A percentile compares a stretch with the other conserved stretches of the same genome.
Conservation (phyloP, 495 filamentous ascomycete species). For the Neurospora sp. region DNA sequence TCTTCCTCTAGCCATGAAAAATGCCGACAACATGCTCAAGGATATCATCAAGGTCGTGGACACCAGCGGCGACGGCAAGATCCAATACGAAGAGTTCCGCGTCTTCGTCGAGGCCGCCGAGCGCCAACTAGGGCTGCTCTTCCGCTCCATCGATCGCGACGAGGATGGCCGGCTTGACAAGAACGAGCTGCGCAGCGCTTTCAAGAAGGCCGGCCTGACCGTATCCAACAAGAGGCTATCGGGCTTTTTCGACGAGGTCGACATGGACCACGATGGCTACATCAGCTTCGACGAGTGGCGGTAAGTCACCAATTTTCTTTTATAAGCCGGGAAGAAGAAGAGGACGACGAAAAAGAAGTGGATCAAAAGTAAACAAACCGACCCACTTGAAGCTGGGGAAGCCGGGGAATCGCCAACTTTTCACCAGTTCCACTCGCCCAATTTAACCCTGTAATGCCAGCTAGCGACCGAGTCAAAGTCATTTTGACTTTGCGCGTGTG, state of each 20-base stretch:
- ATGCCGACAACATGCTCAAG: slow-evolving; percentile 78
- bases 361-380: not conserved
- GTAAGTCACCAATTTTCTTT: slow-evolving; percentile 41
- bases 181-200: slow-evolving; percentile 66
- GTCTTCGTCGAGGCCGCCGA: slow-evolving; percentile 81
- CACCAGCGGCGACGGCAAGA: slow-evolving; percentile 74
- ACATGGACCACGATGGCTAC: slow-evolving; percentile 76
- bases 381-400: not conserved
- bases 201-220: slow-evolving; percentile 64
- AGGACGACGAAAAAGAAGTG: not conserved
- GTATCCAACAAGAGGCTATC: slow-evolving; percentile 70
- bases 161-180: slow-evolving; percentile 84
- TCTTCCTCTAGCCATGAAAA: slow-evolving; percentile 64
- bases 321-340: not conserved
- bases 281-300: slow-evolving; percentile 95
- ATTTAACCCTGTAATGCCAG: not conserved
- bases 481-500: not conserved
- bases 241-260: slow-evolving; percentile 80
- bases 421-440: not conserved
- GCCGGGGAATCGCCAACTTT: not conserved
- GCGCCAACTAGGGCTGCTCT: slow-evolving; percentile 66
- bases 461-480: not conserved
- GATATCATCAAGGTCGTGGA: slow-evolving; percentile 75
- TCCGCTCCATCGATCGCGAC: slow-evolving; percentile 79
- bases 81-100: slow-evolving; percentile 87